Conservation (phyloP, 768 basidiomycete species). For the Termitomyces bulborhizus region DNA sequence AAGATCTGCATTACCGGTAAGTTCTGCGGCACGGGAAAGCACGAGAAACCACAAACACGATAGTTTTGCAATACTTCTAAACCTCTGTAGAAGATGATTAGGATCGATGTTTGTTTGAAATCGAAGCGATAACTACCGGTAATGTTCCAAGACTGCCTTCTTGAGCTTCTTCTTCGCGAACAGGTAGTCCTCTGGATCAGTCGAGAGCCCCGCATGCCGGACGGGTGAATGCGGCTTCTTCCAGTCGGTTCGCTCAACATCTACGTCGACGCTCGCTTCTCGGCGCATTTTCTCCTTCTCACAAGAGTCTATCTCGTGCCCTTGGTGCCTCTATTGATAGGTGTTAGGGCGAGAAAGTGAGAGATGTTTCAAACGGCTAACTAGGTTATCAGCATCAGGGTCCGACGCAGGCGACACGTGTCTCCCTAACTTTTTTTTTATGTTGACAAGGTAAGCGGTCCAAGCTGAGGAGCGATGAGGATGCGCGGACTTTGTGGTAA, state of each 20-base stretch:
- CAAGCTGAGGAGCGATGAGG: constrained; percentile 5
- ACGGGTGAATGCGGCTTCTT: constrained; percentile 4
- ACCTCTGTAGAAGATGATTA: constrained; percentile 35
- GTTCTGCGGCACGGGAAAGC: neutral
- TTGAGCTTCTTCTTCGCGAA: constrained; percentile 82
- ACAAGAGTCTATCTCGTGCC: neutral
- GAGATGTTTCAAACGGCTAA: neutral
- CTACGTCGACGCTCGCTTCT: constrained; percentile 1
- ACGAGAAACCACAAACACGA: constrained; percentile 42
- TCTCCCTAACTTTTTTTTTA: constrained; percentile 1
- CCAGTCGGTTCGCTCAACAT: constrained; percentile 3
- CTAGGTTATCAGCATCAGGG: neutral
- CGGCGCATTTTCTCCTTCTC: neutral
- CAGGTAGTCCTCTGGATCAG: constrained; percentile 75
- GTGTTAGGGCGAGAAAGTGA: neutral
- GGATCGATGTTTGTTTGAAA: neutral
- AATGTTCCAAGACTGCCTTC: constrained; percentile 78
- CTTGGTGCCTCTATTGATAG: neutral
- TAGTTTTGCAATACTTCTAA: constrained; percentile 88
- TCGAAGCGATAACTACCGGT: constrained; percentile 42
- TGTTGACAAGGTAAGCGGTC: constrained; percentile 4
- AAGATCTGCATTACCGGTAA: constrained; percentile 43
- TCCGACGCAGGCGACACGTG: neutral
- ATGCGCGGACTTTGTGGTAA: constrained; percentile 9
- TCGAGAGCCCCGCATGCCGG: constrained; percentile 14